phyloP scores from a whole-genome alignment of 2,329 filamentous ascomycete species.

The Coleophoma cylindrospora region DNA sequence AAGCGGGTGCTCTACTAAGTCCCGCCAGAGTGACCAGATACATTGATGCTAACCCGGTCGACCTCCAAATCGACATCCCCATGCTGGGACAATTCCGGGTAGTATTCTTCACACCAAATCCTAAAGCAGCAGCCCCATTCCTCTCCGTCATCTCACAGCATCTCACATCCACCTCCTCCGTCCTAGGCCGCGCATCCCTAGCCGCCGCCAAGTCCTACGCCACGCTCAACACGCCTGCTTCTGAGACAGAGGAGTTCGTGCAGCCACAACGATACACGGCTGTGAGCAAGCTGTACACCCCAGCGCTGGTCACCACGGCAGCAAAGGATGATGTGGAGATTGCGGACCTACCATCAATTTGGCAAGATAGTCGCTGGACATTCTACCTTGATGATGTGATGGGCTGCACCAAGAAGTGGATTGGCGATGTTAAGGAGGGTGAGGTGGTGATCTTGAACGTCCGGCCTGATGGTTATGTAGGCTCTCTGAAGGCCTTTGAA shows the following conservation, averaged over 20 bases:
- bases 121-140: constrained; percentile 50
- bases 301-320: constrained; percentile 62
- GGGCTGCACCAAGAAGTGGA: constrained; percentile 65
- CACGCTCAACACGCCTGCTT: constrained; percentile 48
- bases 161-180: constrained; percentile 44
- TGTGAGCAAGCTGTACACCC: constrained; percentile 65
- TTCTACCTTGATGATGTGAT: constrained; percentile 65
- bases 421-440: constrained; percentile 44
- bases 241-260: constrained; percentile 60
- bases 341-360: constrained; percentile 52
- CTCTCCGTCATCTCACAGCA: constrained; percentile 53
- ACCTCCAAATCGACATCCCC: constrained; percentile 73
- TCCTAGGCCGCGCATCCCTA: constrained; percentile 54
- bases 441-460: constrained; percentile 64
- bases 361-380: constrained; percentile 65
- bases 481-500: constrained; percentile 46
- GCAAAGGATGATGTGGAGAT: constrained; percentile 60
- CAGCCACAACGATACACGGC: constrained; percentile 65
- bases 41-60: constrained; percentile 72
- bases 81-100: constrained; percentile 73
- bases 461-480: constrained; percentile 70
- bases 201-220: constrained; percentile 58
- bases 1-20: constrained; percentile 37
- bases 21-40: constrained; percentile 70
- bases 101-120: constrained; percentile 64